Evolutionary conservation across 495 filamentous ascomycete species (phyloP).

Genomic region (Aspergillus taichungensis): DNA sequence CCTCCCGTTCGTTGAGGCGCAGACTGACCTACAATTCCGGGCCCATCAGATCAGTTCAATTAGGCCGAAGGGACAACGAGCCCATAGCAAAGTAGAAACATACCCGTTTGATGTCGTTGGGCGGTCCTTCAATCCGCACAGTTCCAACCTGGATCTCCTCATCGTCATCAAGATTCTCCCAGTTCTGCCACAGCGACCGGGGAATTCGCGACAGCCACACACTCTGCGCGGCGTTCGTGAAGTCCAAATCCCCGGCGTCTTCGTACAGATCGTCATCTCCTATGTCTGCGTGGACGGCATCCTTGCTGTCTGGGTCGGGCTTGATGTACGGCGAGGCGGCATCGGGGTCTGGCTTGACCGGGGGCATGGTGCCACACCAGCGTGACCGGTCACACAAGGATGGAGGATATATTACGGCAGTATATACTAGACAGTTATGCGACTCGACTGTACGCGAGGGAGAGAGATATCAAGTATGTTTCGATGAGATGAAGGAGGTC

Average conservation of each 20-base stretch:
- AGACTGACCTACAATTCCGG: slow-evolving; percentile 35
- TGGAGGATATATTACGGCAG: not conserved
- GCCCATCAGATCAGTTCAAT: not conserved
- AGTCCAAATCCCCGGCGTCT: slow-evolving; percentile 80
- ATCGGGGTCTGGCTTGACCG: slow-evolving; percentile 35
- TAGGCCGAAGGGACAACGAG: not conserved
- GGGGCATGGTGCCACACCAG: slow-evolving; percentile 18
- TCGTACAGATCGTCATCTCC: slow-evolving; percentile 76
- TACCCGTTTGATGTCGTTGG: slow-evolving; percentile 46
- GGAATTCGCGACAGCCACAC: slow-evolving; percentile 73
- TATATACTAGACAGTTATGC: too few species aligned
- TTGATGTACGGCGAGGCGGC: slow-evolving; percentile 47
- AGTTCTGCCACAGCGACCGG: slow-evolving; percentile 64
- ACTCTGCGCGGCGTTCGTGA: slow-evolving; percentile 46
- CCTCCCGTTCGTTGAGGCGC: slow-evolving; percentile 42
- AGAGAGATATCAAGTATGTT: not conserved
- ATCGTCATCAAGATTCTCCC: slow-evolving; percentile 50
- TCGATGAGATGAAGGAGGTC: not conserved
- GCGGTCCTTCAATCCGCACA: slow-evolving; percentile 53
- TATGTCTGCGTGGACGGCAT: slow-evolving; percentile 46
- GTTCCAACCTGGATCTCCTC: slow-evolving; percentile 66
- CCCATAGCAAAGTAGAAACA: not conserved
- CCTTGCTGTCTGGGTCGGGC: slow-evolving; percentile 53
- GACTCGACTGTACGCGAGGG: slow-evolving; percentile 5
- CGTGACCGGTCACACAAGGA: not conserved